Conservation (phyloP, 306 rosid species). For the Trifolium dubium region DNA sequence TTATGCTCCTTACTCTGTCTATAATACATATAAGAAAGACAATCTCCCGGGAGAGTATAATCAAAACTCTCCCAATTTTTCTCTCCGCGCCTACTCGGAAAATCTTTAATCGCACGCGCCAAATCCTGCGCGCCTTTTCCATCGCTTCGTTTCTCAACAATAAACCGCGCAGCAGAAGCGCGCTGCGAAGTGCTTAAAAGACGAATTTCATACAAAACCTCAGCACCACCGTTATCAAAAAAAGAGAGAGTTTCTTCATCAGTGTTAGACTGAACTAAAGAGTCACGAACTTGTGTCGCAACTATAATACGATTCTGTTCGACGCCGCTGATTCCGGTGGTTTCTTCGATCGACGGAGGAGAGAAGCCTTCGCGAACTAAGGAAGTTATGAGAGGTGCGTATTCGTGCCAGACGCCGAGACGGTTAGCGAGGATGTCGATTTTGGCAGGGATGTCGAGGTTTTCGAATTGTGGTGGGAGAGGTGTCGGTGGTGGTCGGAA, state of each 20-base stretch:
- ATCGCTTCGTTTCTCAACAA: conserved; percentile 52
- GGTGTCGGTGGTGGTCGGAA: conserved; percentile 78
- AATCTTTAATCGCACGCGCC: conserved; percentile 82
- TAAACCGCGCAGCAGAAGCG: conserved; percentile 60
- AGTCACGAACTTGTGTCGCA: conserved; percentile 73
- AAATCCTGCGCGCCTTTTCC: conserved; percentile 62
- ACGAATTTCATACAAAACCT: conserved; percentile 71
- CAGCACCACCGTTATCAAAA: conserved; percentile 75
- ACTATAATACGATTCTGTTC: conserved; percentile 80
- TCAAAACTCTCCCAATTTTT: conserved; percentile 73
- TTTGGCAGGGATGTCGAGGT: conserved; percentile 59
- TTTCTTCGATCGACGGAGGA: conserved; percentile 69
- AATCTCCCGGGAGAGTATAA: conserved; percentile 69
- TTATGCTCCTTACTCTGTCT: conserved; percentile 67
- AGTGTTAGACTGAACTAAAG: conserved; percentile 57
- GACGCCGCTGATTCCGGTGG: conserved; percentile 71
- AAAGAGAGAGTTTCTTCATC: conserved; percentile 51
- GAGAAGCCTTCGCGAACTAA: conserved; percentile 74
- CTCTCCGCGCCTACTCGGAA: conserved; percentile 68
- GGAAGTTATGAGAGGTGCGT: conserved; percentile 72
- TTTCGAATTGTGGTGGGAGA: conserved; percentile 53
- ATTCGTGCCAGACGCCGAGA: conserved; percentile 81
- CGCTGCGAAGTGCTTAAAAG: conserved; percentile 66
- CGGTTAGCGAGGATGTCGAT: conserved; percentile 71
- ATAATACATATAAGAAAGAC: conserved; percentile 70